A percentile compares a stretch with the other conserved stretches of the same genome.
phyloP scores from a whole-genome alignment of 2,329 filamentous ascomycete species.

The Zymoseptoria brevis region DNA sequence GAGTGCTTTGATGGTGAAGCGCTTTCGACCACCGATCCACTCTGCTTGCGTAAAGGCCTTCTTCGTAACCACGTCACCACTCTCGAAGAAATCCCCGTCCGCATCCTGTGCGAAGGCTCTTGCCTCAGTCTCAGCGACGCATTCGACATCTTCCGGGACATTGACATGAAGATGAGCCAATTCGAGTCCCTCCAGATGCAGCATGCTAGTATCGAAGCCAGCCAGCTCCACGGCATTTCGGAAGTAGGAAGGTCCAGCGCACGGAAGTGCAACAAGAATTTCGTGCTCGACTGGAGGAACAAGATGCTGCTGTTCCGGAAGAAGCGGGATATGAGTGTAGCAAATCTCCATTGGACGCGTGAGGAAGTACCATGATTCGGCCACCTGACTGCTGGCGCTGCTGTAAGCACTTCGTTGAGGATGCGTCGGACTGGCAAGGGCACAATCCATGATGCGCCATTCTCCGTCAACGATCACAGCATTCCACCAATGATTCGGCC shows the following conservation, averaged over 20 bases:
- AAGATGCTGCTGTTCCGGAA: conserved; percentile 84
- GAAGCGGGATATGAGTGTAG: conserved; percentile 89
- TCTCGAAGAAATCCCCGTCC: conserved; percentile 91
- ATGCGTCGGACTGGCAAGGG: conserved; percentile 82
- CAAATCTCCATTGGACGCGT: conserved; percentile 79
- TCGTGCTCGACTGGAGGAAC: conserved; percentile 82
- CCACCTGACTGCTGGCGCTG: conserved; percentile 56
- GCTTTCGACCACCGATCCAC: conserved; percentile 80
- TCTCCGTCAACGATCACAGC: conserved; percentile 85
- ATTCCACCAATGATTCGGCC: conserved; percentile 97
- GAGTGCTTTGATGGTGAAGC: conserved; percentile 87
- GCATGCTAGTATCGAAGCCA: conserved; percentile 83
- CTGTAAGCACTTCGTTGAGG: conserved; percentile 73
- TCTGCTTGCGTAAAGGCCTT: conserved; percentile 83
- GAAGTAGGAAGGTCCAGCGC: conserved; percentile 82
- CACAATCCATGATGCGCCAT: conserved; percentile 95
- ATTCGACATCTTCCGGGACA: conserved; percentile 82
- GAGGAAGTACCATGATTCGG: conserved; percentile 93
- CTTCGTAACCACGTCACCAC: conserved; percentile 76
- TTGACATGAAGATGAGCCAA: conserved; percentile 84
- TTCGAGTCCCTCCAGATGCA: conserved; percentile 82
- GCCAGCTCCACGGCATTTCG: conserved; percentile 69
- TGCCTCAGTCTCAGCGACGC: conserved; percentile 85
- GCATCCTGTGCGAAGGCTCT: conserved; percentile 69
- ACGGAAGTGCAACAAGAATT: conserved; percentile 75